Percentiles rank a stretch among this genome's conserved stretches.
Conservation (phyloP, 495 filamentous ascomycete genomes). For the Podospora pseudopauciseta region DNA sequence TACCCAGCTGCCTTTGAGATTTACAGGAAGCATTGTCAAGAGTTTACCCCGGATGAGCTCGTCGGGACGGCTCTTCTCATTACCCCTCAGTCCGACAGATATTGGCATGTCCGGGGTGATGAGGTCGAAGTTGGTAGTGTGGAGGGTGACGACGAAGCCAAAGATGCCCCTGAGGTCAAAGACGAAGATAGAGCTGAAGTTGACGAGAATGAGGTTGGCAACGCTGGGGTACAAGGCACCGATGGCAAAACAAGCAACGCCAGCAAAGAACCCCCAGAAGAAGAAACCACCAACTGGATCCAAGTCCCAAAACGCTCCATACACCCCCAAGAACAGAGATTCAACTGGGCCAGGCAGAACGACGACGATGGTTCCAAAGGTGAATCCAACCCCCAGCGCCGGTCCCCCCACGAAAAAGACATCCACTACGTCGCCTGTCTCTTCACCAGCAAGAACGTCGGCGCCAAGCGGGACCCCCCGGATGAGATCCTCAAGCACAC, state of each 20-base stretch:
- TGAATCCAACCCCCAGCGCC: constrained; percentile 13
- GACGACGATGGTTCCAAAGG: too few species aligned
- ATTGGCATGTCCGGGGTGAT: not conserved
- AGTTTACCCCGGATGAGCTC: constrained; percentile 13
- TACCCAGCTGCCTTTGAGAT: constrained; percentile 24
- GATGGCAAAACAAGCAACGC: too few species aligned
- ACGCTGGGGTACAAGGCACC: too few species aligned
- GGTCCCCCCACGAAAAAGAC: constrained; percentile 7
- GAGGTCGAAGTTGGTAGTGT: not conserved
- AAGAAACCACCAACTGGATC: too few species aligned
- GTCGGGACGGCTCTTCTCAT: constrained; percentile 21
- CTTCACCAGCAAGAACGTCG: constrained; percentile 25
- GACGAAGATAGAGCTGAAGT: too few species aligned
- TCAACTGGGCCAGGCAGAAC: too few species aligned
- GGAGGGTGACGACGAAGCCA: not conserved
- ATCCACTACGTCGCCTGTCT: constrained; percentile 32
- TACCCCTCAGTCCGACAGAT: not conserved
- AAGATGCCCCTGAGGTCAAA: not conserved
- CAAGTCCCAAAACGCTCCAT: too few species aligned
- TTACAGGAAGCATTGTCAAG: constrained; percentile 24
- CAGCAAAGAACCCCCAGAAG: too few species aligned
- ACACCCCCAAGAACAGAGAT: too few species aligned
- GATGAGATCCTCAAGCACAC: constrained; percentile 21
- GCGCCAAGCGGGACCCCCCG: constrained; percentile 18
- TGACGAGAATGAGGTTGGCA: too few species aligned